phyloP scores from a whole-genome alignment of 192 early-diverging fungal species.

The Glomus cerebriforme region DNA sequence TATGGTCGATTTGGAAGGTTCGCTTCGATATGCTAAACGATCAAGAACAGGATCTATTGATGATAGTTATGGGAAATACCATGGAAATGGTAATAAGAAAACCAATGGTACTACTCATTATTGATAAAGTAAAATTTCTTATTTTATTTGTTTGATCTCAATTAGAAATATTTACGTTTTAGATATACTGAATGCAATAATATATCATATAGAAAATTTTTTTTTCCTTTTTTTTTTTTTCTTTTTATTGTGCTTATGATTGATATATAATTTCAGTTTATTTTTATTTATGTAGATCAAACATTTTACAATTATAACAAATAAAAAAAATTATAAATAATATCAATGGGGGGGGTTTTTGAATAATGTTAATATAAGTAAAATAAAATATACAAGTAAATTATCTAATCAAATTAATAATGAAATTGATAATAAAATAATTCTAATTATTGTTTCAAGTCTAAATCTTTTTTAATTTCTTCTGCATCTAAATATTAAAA shows the following conservation, averaged over 20 bases:
- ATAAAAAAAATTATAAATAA: background rate
- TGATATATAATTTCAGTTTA: too few relatives aligned
- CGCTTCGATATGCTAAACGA: constrained; percentile 10
- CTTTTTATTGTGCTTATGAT: too few relatives aligned
- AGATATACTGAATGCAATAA: background rate
- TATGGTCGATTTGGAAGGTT: background rate
- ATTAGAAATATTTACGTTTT: background rate
- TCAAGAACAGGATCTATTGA: background rate
- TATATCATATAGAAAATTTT: too few relatives aligned
- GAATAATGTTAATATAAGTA: background rate
- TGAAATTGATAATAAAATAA: background rate
- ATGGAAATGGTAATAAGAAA: background rate
- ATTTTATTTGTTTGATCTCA: background rate
- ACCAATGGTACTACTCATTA: background rate
- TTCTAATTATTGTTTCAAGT: background rate
- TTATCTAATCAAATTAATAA: background rate
- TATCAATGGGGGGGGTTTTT: too few relatives aligned
- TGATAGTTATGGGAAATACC: background rate
- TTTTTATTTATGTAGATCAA: too few relatives aligned
- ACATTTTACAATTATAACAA: too few relatives aligned
- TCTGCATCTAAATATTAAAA: constrained; percentile 6
- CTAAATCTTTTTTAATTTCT: constrained; percentile 2
- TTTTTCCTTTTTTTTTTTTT: too few relatives aligned
- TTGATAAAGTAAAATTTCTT: background rate
- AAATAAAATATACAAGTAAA: background rate